phyloP scores from a whole-genome alignment of 768 basidiomycete species.

The Boletus subparvulus region DNA sequence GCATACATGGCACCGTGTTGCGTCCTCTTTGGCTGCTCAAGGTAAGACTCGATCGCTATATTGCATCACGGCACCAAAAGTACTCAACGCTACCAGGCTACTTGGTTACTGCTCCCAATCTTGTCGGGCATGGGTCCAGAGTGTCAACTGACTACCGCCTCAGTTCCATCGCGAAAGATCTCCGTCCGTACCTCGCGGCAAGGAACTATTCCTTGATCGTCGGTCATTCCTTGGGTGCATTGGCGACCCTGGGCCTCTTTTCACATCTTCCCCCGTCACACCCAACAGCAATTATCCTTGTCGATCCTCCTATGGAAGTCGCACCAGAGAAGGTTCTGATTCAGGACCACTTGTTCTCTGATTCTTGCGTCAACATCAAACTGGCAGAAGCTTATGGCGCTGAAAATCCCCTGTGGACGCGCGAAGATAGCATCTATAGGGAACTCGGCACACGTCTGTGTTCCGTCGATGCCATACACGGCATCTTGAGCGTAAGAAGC shows the following conservation, averaged over 20 bases:
- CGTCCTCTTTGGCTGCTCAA: conserved; percentile 12
- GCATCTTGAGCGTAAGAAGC: conserved; percentile 6
- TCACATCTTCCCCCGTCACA: conserved; percentile 2
- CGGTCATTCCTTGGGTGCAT: conserved; percentile 21
- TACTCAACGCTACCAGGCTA: conserved; percentile 12
- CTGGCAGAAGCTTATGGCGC: neutral
- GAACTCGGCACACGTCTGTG: conserved; percentile 14
- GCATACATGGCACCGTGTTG: conserved; percentile 19
- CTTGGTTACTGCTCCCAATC: conserved; percentile 24
- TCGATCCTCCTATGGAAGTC: conserved; percentile 17
- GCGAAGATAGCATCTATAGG: conserved; percentile 1
- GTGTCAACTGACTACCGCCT: conserved; percentile 12
- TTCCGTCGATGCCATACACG: conserved; percentile 2
- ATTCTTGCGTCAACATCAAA: neutral
- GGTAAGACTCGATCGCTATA: conserved; percentile 2
- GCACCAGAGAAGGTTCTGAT: neutral
- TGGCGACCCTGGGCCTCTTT: conserved; percentile 8
- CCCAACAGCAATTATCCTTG: conserved; percentile 16
- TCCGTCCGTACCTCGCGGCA: conserved; percentile 17
- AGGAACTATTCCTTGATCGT: conserved; percentile 13
- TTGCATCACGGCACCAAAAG: neutral
- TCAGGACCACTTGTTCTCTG: neutral
- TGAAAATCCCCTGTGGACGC: conserved; percentile 9
- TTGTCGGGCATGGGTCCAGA: conserved; percentile 18
- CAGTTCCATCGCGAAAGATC: conserved; percentile 13